Conservation (phyloP, 768 basidiomycete genomes). For the Coprinopsis sp. region DNA sequence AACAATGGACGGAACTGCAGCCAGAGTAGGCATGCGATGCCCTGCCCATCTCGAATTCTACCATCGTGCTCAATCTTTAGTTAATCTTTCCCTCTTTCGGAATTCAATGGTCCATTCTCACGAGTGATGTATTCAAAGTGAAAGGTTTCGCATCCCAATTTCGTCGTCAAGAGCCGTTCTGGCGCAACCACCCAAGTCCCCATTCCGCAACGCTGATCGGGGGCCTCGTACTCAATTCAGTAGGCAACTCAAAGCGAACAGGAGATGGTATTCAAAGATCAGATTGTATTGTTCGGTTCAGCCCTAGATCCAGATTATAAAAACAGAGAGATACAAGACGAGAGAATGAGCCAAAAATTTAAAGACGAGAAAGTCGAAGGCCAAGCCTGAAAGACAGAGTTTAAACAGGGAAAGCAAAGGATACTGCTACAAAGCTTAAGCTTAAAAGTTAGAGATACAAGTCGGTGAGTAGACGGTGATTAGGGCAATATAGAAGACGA, state of each 20-base stretch:
- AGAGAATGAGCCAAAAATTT: not conserved
- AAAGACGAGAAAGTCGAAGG: not conserved
- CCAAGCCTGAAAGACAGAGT: not conserved
- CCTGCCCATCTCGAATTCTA: too few relatives aligned
- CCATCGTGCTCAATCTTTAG: too few relatives aligned
- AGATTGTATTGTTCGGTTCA: not conserved
- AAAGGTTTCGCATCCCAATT: too few relatives aligned
- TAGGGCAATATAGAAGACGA: not conserved
- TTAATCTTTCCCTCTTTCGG: too few relatives aligned
- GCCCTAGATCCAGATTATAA: constrained; percentile 5
- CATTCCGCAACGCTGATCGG: too few relatives aligned
- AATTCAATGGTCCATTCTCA: not conserved
- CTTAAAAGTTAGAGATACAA: constrained; percentile 5
- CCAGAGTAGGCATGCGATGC: not conserved
- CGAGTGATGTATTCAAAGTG: not conserved
- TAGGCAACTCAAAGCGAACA: too few relatives aligned
- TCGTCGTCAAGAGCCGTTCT: too few relatives aligned
- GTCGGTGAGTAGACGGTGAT: not conserved
- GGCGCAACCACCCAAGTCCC: too few relatives aligned
- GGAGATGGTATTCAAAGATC: too few relatives aligned
- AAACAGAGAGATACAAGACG: not conserved
- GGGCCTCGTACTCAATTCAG: too few relatives aligned
- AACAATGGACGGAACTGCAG: constrained; percentile 16
- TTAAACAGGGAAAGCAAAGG: not conserved
- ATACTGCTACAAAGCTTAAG: constrained; percentile 5